Evolutionary conservation across 2,329 filamentous ascomycete genomes (phyloP).

Genomic region (Thielaviopsis euricoi): DNA sequence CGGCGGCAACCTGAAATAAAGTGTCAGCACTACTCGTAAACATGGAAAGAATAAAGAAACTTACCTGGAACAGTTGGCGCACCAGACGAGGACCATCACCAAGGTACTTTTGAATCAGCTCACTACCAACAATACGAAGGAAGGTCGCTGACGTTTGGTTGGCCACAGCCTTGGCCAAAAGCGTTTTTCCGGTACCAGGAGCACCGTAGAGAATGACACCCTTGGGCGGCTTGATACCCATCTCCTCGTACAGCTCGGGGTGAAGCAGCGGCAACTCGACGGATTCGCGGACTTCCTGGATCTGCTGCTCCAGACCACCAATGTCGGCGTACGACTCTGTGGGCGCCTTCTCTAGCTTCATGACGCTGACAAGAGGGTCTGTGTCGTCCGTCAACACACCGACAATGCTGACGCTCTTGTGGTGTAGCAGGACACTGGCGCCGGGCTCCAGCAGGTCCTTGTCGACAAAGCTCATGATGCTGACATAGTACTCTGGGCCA

Average conservation of each 20-base stretch:
- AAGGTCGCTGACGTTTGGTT: conserved; percentile 99
- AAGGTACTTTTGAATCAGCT: conserved; percentile 96
- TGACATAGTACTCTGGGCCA: conserved; percentile 96
- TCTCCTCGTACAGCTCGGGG: conserved; percentile 96
- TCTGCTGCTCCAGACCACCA: conserved; percentile 85
- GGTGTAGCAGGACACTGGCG: conserved; percentile 84
- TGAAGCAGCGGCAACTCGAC: conserved; percentile 90
- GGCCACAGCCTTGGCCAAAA: conserved; percentile 90
- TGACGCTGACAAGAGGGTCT: conserved; percentile 88
- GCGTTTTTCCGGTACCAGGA: conserved; percentile 89
- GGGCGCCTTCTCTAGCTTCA: conserved; percentile 98
- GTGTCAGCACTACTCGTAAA: conserved; percentile 6
- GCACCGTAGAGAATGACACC: conserved; percentile 97
- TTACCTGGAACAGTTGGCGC: conserved; percentile 80
- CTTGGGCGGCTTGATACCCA: conserved; percentile 99
- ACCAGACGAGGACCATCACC: conserved; percentile 90
- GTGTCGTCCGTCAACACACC: conserved; percentile 93
- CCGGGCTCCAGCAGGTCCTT: conserved; percentile 95
- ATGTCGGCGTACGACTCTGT: conserved; percentile 98
- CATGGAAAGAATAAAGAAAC: conserved; percentile 13
- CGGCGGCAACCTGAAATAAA: conserved; percentile 57
- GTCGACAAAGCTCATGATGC: conserved; percentile 99
- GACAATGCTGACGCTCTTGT: conserved; percentile 96
- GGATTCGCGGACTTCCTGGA: conserved; percentile 93
- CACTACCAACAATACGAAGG: conserved; percentile 88